Conservation (phyloP, 2,329 filamentous ascomycete genomes). For the Pezicula neosporulosa region DNA sequence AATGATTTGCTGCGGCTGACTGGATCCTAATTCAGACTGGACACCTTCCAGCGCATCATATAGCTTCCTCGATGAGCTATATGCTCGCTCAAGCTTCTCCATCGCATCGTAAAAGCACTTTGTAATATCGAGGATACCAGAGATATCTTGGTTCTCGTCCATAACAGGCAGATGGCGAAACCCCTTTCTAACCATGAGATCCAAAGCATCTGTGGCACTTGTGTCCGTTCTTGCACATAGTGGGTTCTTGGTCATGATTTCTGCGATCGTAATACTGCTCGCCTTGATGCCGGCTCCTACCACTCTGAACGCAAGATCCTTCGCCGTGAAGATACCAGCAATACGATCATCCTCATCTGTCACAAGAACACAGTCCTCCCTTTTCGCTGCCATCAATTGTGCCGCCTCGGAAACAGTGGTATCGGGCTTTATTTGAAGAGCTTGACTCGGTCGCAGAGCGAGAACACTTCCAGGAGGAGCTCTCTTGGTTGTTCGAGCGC, state of each 20-base stretch:
- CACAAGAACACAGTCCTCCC: slow-evolving; percentile 95
- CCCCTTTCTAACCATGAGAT: slow-evolving; percentile 97
- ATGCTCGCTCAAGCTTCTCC: slow-evolving; percentile 98
- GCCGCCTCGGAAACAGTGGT: slow-evolving; percentile 95
- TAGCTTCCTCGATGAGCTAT: slow-evolving; percentile 94
- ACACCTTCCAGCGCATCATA: slow-evolving; percentile 98
- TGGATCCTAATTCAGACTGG: slow-evolving; percentile 92
- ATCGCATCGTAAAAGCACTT: slow-evolving; percentile 99
- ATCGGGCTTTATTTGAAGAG: slow-evolving; percentile 93
- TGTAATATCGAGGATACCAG: slow-evolving; percentile 95
- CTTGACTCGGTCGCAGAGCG: slow-evolving; percentile 89
- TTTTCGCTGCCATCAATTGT: slow-evolving; percentile 97
- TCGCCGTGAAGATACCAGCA: slow-evolving; percentile 97
- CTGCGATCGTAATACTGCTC: slow-evolving; percentile 84
- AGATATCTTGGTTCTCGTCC: slow-evolving; percentile 99
- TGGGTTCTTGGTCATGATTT: slow-evolving; percentile 99
- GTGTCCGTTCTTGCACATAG: slow-evolving; percentile 96
- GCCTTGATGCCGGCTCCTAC: slow-evolving; percentile 89
- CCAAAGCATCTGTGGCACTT: slow-evolving; percentile 93
- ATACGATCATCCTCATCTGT: slow-evolving; percentile 98
- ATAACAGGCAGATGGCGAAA: slow-evolving; percentile 98
- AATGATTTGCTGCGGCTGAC: slow-evolving; percentile 97
- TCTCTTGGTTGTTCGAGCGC: slow-evolving; percentile 83
- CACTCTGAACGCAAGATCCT: slow-evolving; percentile 95
- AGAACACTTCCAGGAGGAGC: slow-evolving; percentile 95